Evolutionary conservation across 1,284 basidiomycete genomes (phyloP), one percentile per base, ranked within the genome.

Genomic region (Boletus mariae): DNA sequence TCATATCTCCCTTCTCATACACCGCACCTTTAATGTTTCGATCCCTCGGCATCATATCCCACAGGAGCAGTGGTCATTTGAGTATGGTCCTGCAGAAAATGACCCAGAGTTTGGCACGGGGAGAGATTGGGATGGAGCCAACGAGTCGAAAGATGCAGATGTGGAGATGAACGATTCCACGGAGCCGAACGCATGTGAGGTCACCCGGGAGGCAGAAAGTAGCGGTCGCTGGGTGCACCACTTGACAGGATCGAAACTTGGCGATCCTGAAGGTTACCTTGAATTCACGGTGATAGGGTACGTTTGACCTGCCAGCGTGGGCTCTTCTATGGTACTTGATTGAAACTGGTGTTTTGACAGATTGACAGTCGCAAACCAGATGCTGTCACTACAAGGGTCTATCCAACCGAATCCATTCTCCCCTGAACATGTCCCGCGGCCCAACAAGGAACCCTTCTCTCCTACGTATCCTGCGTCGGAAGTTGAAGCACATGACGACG

Each of bases 1-100:
- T 56, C 96, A 98, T 65, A 80, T 99, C 51, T 94, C 94, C 0
- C 77, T 99, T 11, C 87, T 99, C 49, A 79, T 98, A 5, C 92
- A 97, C 64, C 87, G 88, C 52, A 96, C 93, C 7, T 99, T 99
- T 79, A 99, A 99, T 71, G 92, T 94, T 13, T 95, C 94, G 8
- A 98, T 99, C 69, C 93, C 94, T 1, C 84, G 92, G 51, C 83
- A 92, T 64, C 96, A 99, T 70, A 92, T 99, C 64, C 92, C 86
- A 3, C 76, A 72, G 23, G 85, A 90, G 45, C 72, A 82, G 49
- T 98, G 90, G 85, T 82, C 87, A 57, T 98, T 96, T 63, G 91
- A 97, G 66, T 86, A 94, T 58, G 89, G 85, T 4, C 77, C 87
- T 0, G 81, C 82, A 15, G 86, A 87, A 63, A 87, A 87, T 59